Percentiles rank a stretch among this genome's conserved stretches.
These are phyloP conservation scores for Podaxis rugospora DNA, from an alignment of 768 basidiomycete genomes.

Conservation along the genomic window DNA sequence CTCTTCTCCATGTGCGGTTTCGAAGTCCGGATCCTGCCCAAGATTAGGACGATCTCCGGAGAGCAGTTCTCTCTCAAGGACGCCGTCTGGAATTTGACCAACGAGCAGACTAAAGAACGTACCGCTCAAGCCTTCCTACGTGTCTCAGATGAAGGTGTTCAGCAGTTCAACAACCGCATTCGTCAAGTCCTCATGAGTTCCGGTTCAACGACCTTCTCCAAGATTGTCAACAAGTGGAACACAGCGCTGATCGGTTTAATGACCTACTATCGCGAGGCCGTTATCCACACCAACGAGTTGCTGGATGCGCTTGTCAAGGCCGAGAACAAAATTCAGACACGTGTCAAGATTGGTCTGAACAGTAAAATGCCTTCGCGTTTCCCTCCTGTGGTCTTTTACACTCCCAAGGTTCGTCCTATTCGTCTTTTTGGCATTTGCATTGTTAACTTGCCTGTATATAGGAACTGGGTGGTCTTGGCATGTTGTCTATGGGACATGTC, in stretches of 20 bases:
- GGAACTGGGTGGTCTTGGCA: conserved; percentile 97
- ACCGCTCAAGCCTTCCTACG: conserved; percentile 98
- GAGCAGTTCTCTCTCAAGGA: conserved; percentile 97
- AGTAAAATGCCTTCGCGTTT: conserved; percentile 99
- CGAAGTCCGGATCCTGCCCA: conserved; percentile 95
- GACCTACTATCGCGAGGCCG: conserved; percentile 98
- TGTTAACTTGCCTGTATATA: conserved; percentile 18
- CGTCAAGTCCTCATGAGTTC: conserved; percentile 98
- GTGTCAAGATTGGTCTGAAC: conserved; percentile 99
- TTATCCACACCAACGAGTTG: conserved; percentile 95
- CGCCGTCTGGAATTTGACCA: conserved; percentile 94
- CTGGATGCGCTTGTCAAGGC: conserved; percentile 96
- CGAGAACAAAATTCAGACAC: conserved; percentile 99
- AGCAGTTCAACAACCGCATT: conserved; percentile 97
- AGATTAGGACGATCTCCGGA: conserved; percentile 91
- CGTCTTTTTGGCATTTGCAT: background rate
- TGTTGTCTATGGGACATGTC: conserved; percentile 99
- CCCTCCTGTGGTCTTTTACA: conserved; percentile 95
- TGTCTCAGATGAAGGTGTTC: conserved; percentile 94
- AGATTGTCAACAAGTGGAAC: conserved; percentile 99
- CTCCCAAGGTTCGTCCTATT: conserved; percentile 63
- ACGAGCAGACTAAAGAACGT: conserved; percentile 95
- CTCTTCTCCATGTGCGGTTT: conserved; percentile 99
- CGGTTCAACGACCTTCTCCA: conserved; percentile 97
- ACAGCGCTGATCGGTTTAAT: conserved; percentile 93